Evolutionary conservation across 768 basidiomycete genomes (phyloP), one percentile per base, ranked within the genome.

Genomic region (Suillus sp.): DNA sequence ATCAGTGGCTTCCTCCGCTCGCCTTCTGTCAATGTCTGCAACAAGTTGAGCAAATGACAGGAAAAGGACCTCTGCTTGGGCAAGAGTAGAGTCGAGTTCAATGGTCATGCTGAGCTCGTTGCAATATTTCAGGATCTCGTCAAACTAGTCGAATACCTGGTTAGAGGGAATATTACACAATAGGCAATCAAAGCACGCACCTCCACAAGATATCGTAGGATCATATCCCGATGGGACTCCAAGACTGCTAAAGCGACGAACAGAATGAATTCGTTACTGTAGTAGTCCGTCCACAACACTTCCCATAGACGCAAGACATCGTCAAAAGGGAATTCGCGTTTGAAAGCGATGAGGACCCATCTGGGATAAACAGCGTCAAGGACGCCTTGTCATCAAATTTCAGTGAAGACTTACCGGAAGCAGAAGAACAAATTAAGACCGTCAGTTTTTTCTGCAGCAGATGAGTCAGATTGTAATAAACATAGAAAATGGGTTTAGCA

Each of bases 31-130:
- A 68, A 96, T 86, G 73, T 96, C 95, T 11, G 91, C 91, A 25
- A 98, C 89, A 25, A 97, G 78, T 70, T 92, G 90, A 14, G 88
- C 80, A 79, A 97, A 98, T 1, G 95, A 95, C 2, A 96, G 83
- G 82, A 93, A 99, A 25, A 99, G 83, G 18, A 99, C 95, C 76
- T 99, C 97, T 11, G 96, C 97, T 77, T 99, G 97, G 0, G 94
- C 91, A 10, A 99, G 84, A 22, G 97, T 96, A 1, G 90, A 87
- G 73, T 97, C 91, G n/a, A 99, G 85, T 73, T 99, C 97, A 68
- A 99, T 96, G 59, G 95, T 93, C 90, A 94, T 94, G 77, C 91
- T 93, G 65, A 96, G 86, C 69, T 96, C 93, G 71, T 96, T 96
- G 80, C 92, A 93, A 70, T 96, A 97, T 89, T 91, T 90, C 64